phyloP scores from a whole-genome alignment of 306 rosid species.

The Sphenostylis stenocarpa region DNA sequence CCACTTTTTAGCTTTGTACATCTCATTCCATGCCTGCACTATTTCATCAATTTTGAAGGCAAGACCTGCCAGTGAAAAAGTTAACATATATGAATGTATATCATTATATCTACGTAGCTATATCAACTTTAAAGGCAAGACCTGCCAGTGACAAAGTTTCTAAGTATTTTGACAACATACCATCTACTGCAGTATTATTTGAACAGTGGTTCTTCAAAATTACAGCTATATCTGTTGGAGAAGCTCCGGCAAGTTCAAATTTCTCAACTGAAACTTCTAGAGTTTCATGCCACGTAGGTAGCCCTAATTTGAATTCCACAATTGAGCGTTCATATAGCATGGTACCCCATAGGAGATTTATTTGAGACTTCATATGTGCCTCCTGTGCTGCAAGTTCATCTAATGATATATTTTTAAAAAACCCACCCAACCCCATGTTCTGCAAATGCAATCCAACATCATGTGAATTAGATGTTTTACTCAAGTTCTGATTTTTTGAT shows the following conservation, averaged over 20 bases:
- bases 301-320: conserved; percentile 68
- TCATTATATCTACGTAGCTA: neutral
- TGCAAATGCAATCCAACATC: conserved; percentile 43
- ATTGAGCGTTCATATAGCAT: conserved; percentile 87
- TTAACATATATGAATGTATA: conserved; percentile 10
- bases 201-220: conserved; percentile 87
- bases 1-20: conserved; percentile 82
- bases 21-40: conserved; percentile 87
- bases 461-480: conserved; percentile 45
- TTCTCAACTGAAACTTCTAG: conserved; percentile 75
- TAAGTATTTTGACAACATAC: conserved; percentile 38
- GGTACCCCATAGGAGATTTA: conserved; percentile 83
- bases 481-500: conserved; percentile 39
- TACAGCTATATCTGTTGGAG: conserved; percentile 76
- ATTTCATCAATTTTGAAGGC: conserved; percentile 85
- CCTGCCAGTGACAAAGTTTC: neutral
- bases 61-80: conserved; percentile 49
- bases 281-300: conserved; percentile 77
- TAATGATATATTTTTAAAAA: conserved; percentile 45
- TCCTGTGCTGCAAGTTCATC: conserved; percentile 61
- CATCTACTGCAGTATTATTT: conserved; percentile 57
- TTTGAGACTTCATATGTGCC: conserved; percentile 72
- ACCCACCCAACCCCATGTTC: conserved; percentile 51
- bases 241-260: conserved; percentile 85
- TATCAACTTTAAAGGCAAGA: too few relatives aligned